Evolutionary conservation across 2,329 filamentous ascomycete species (phyloP).

Genomic region (Hyphodiscus sp.): DNA sequence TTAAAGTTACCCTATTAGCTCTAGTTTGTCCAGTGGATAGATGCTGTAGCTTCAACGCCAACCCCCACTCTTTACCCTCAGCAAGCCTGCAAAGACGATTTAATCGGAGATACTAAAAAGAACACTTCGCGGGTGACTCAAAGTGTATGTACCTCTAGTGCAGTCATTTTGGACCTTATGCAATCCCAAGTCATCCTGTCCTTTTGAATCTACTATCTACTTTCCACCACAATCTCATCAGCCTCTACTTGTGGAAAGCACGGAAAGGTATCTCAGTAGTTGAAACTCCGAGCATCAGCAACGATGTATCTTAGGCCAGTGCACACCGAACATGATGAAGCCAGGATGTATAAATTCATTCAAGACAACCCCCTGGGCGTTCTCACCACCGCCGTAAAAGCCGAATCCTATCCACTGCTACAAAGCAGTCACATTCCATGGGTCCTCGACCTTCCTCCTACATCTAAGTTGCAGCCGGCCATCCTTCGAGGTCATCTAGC

Average conservation of each 20-base stretch:
- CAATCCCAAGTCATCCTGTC: too few relatives aligned
- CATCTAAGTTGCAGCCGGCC: slow-evolving; percentile 12
- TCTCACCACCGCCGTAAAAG: slow-evolving; percentile 54
- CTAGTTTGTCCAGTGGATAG: too few relatives aligned
- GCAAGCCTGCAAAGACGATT: too few relatives aligned
- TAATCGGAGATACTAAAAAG: too few relatives aligned
- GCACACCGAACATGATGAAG: slow-evolving; percentile 42
- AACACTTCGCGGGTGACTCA: too few relatives aligned
- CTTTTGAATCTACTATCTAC: too few relatives aligned
- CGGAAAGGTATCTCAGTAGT: too few relatives aligned
- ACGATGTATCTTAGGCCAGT: slow-evolving; percentile 51
- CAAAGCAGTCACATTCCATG: slow-evolving; percentile 57
- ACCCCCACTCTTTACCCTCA: too few relatives aligned
- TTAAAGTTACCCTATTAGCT: too few relatives aligned
- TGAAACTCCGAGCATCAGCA: not conserved
- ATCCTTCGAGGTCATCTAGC: slow-evolving; percentile 56
- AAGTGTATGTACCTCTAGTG: not conserved
- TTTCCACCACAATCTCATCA: not conserved
- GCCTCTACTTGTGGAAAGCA: too few relatives aligned
- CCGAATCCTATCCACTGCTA: slow-evolving; percentile 41
- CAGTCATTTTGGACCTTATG: not conserved
- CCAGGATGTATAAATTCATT: slow-evolving; percentile 47
- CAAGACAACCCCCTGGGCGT: slow-evolving; percentile 54
- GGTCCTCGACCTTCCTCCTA: slow-evolving; percentile 42
- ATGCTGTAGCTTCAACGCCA: too few relatives aligned